Conservation (phyloP, 345 rosid genomes). For the Acer yangbiense region DNA sequence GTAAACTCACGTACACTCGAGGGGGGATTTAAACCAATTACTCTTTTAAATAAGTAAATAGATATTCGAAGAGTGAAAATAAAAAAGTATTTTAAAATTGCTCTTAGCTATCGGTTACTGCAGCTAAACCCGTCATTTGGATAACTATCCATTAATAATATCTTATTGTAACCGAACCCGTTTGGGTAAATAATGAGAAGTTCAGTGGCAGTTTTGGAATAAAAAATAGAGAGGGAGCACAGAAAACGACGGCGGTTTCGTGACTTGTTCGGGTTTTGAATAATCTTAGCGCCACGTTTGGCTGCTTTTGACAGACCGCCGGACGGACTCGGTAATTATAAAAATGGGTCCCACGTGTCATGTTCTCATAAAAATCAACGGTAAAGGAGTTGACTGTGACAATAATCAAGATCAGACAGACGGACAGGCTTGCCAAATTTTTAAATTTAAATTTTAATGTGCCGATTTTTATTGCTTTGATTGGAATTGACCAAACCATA, state of each 20-base stretch:
- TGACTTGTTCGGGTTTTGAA: constrained; percentile 19
- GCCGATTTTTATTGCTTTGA: neutral
- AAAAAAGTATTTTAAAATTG: too few species aligned
- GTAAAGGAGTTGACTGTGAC: neutral
- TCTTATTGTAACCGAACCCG: too few species aligned
- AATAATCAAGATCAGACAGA: neutral
- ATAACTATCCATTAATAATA: too few species aligned
- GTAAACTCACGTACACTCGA: too few species aligned
- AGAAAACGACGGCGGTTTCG: constrained; percentile 19
- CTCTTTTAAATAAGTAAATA: too few species aligned
- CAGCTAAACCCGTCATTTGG: too few species aligned
- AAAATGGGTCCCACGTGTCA: neutral
- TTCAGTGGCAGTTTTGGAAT: neutral
- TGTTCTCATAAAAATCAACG: neutral
- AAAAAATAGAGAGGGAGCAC: neutral
- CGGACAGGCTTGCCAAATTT: neutral
- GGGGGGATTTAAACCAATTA: too few species aligned
- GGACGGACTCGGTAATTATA: neutral
- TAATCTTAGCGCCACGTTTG: constrained; percentile 21
- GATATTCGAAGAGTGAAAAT: too few species aligned
- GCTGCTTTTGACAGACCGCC: neutral
- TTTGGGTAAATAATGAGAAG: neutral
- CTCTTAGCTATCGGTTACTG: too few species aligned
- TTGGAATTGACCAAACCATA: constrained; percentile 15
- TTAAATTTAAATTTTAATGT: neutral